Conservation (phyloP, 2,329 filamentous ascomycete genomes). For the Colletotrichum aenigma region DNA sequence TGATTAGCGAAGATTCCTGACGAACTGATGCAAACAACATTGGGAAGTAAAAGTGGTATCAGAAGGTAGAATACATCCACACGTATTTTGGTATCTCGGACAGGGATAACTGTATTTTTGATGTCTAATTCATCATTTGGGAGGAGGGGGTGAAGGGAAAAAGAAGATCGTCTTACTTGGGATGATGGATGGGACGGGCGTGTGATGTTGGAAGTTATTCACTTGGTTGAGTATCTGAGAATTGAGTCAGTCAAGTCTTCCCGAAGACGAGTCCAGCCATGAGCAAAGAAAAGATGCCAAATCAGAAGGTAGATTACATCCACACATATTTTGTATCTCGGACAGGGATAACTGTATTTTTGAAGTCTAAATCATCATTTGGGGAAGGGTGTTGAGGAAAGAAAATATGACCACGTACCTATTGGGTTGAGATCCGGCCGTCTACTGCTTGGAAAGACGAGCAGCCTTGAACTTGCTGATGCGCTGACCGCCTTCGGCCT, state of each 20-base stretch:
- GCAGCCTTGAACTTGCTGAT: conserved; percentile 79
- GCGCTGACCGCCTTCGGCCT: conserved; percentile 67
- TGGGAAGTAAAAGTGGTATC: not conserved
- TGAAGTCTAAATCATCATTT: conserved; percentile 15
- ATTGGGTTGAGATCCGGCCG: conserved; percentile 23
- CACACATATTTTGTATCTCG: conserved; percentile 9
- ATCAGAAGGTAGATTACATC: conserved; percentile 17
- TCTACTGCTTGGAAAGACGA: conserved; percentile 59
- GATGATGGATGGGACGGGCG: too few relatives aligned
- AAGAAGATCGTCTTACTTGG: not conserved
- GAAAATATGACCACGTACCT: conserved; percentile 14
- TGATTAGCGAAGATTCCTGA: not conserved
- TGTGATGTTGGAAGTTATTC: not conserved
- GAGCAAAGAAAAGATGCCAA: not conserved
- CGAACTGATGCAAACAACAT: not conserved
- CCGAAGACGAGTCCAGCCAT: not conserved
- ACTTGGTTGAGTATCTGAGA: not conserved
- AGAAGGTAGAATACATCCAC: conserved; percentile 21
- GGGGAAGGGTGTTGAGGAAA: not conserved
- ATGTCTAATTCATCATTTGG: conserved; percentile 17
- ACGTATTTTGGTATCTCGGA: conserved; percentile 2
- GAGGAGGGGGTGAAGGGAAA: not conserved
- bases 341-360: conserved; percentile 19
- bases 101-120: conserved; percentile 20
- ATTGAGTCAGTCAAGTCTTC: not conserved